These are phyloP conservation scores for Alternaria dauci DNA, from an alignment of 2,329 filamentous ascomycete genomes.

Conservation along the genomic window DNA sequence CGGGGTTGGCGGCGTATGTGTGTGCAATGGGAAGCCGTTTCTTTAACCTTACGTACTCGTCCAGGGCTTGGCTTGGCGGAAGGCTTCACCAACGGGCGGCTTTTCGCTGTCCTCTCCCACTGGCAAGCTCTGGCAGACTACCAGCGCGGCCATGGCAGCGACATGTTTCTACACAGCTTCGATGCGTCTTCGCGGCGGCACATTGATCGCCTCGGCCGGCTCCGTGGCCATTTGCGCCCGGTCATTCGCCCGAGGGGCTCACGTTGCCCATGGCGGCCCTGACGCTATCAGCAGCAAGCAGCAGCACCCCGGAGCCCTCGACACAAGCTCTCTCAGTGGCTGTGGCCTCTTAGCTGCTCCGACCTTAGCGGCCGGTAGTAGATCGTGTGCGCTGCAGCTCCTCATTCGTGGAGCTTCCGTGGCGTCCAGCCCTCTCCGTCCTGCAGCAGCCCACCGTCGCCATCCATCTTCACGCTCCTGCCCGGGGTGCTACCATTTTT, in stretches of 20 bases:
- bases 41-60: constrained; percentile 21
- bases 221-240: constrained; percentile 32
- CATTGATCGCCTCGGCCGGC: constrained; percentile 45
- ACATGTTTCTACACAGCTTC: constrained; percentile 46
- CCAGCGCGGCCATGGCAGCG: constrained; percentile 31
- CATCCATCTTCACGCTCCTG: constrained; percentile 35
- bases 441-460: constrained; percentile 42
- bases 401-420: constrained; percentile 41
- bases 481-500: constrained; percentile 35
- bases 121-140: constrained; percentile 22
- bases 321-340: constrained; percentile 40
- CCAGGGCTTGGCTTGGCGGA: constrained; percentile 25
- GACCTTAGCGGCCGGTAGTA: constrained; percentile 46
- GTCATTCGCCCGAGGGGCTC: constrained; percentile 34
- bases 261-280: constrained; percentile 30
- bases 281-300: constrained; percentile 42
- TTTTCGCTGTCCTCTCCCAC: constrained; percentile 26
- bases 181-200: constrained; percentile 43
- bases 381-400: constrained; percentile 31
- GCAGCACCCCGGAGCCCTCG: constrained; percentile 28
- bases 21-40: constrained; percentile 16
- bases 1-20: constrained; percentile 17
- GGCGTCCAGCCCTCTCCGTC: constrained; percentile 48
- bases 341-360: constrained; percentile 39
- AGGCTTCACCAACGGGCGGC: constrained; percentile 38